Evolutionary conservation across 768 basidiomycete species (phyloP), one percentile per base, ranked within the genome.

Genomic region (Lactifluus echinatus): DNA sequence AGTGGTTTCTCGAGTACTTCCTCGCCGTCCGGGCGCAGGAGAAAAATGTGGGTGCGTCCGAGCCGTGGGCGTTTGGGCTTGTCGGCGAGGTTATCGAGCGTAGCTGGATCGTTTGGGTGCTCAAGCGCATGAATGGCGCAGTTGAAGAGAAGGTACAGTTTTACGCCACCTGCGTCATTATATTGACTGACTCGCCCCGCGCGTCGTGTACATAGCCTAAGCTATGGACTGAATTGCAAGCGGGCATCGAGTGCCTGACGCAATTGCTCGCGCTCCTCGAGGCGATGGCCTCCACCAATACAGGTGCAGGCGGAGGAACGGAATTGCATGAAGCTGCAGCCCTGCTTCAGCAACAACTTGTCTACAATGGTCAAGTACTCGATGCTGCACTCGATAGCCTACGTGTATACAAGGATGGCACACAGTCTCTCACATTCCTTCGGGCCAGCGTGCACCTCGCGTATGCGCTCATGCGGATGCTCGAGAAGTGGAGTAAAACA

Each of bases 1-100:
- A 90, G 56, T 98, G 95, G 87, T 87, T 95, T 66, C 79, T 96
- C 36, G 86, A 93, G 60, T 95, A 90, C 74, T 94, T 98, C 71
- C 78, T 94, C 11, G 66, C 71, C 47, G 64, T 75, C 10, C 72
- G 78, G 28, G 63, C 70, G 24, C 71, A 71, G 34, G 70, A 79
- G 39, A 71, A 76, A 67, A 72, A 74, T 8, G 68, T 69, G 17
- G 58, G 50, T n/a, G 56, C 60, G 4, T 75, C 73, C 40, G 76
- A 70, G 12, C 63, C 69, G 51, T 89, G 84, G 83, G 71, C 74
- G 48, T 84, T 89, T 65, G 85, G 86, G 19, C 73, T 89, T 47
- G 80, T 97, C 37, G 87, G 83, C 34, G 91, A 90, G 69, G 87
- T 94, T 43, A 86, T 84, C 17, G 91, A 97, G 67, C 80, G 90